phyloP scores from a whole-genome alignment of 768 basidiomycete species.

The Phylloporus scabripes region DNA sequence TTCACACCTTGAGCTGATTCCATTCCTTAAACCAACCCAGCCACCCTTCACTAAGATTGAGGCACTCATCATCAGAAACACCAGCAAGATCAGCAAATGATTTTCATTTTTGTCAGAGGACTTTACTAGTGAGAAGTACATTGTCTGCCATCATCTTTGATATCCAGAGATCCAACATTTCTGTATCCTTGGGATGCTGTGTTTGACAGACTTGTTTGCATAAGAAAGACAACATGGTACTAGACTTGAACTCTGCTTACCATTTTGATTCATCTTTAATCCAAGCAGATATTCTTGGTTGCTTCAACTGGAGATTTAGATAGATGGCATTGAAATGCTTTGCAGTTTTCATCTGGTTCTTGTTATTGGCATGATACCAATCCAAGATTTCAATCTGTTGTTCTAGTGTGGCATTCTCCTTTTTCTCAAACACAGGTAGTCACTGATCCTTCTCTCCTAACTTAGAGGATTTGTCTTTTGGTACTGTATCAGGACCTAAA shows the following conservation, averaged over 20 bases:
- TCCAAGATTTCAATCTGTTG: background rate
- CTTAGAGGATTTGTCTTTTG: too few relatives aligned
- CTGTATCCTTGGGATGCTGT: conserved; percentile 30
- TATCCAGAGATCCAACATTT: conserved; percentile 36
- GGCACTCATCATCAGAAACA: conserved; percentile 29
- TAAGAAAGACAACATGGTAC: background rate
- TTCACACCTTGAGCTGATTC: conserved; percentile 16
- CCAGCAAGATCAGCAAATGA: conserved; percentile 11
- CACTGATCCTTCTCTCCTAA: too few relatives aligned
- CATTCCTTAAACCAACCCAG: conserved; percentile 3
- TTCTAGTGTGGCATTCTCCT: background rate
- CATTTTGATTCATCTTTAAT: conserved; percentile 1
- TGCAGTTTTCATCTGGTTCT: background rate
- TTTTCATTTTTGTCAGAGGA: conserved; percentile 9
- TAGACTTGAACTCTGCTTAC: background rate
- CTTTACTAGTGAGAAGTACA: conserved; percentile 30
- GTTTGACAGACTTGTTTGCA: conserved; percentile 16
- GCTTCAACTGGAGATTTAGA: too few relatives aligned
- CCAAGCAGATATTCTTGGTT: background rate
- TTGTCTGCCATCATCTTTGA: conserved; percentile 34
- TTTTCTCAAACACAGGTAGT: too few relatives aligned
- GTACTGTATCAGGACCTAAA: too few relatives aligned
- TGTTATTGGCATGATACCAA: background rate
- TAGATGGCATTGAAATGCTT: background rate
- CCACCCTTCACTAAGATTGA: conserved; percentile 34